These are phyloP conservation scores for Pichia sp. DNA, from an alignment of 1,139 yeast species.

Conservation along the genomic window DNA sequence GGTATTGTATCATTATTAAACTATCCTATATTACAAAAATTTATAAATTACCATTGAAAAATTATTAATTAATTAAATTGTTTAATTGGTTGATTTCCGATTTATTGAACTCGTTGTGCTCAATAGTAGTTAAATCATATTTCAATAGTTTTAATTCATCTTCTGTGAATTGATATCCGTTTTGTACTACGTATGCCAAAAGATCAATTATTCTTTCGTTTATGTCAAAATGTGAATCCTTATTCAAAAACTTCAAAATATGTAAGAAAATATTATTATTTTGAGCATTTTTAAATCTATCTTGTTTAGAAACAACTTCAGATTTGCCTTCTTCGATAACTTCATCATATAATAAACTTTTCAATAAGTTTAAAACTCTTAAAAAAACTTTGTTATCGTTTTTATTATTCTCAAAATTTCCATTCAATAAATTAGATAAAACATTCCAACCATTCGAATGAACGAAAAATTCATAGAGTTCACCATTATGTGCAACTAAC, in stretches of 20 bases:
- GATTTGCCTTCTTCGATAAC: conserved; percentile 30
- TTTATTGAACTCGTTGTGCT: conserved; percentile 32
- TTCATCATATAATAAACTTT: conserved; percentile 52
- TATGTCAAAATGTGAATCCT: conserved; percentile 43
- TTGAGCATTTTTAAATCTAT: conserved; percentile 36
- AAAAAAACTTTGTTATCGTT: conserved; percentile 40
- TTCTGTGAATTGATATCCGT: conserved; percentile 42
- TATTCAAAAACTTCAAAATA: conserved; percentile 13
- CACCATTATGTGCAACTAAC: conserved; percentile 61
- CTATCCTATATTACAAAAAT: not conserved
- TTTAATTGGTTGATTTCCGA: conserved; percentile 36
- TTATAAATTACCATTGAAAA: not conserved
- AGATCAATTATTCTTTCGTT: conserved; percentile 58
- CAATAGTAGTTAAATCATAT: not conserved
- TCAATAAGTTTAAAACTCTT: conserved; percentile 50
- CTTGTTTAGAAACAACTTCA: not conserved
- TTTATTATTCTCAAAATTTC: conserved; percentile 30
- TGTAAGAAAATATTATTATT: conserved; percentile 29
- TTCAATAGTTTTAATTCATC: conserved; percentile 35
- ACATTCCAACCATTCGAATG: conserved; percentile 57
- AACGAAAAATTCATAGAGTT: conserved; percentile 51
- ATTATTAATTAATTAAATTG: not conserved
- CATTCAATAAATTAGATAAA: conserved; percentile 18
- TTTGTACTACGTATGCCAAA: conserved; percentile 41
- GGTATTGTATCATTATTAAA: not conserved